These are phyloP conservation scores for Tetrahymena malaccensis DNA, from an alignment of 73 alveolate species.

Conservation along the genomic window DNA sequence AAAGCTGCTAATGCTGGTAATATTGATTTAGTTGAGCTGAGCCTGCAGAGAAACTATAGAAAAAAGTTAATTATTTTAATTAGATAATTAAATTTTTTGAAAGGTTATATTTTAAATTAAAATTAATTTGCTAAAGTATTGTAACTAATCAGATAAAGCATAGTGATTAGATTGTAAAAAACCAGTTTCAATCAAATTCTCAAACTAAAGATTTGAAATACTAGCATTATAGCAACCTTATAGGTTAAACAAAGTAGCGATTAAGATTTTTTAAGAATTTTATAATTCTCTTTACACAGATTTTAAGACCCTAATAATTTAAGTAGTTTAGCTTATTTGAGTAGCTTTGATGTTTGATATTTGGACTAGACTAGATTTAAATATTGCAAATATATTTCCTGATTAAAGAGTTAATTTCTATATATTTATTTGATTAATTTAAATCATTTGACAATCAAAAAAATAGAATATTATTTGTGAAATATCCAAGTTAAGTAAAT, in stretches of 20 bases:
- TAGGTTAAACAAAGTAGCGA: background rate
- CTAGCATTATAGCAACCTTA: background rate
- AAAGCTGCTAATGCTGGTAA: background rate
- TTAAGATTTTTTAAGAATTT: too few relatives aligned
- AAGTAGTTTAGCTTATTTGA: background rate
- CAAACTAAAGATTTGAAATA: background rate
- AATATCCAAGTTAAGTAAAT: background rate
- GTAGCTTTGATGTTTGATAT: background rate
- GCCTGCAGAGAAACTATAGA: background rate
- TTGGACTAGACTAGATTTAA: background rate
- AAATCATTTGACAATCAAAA: background rate
- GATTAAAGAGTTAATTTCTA: background rate
- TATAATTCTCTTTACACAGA: background rate
- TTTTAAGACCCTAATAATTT: background rate
- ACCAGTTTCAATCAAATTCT: background rate
- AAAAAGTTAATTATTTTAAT: too few relatives aligned
- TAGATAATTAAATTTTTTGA: too few relatives aligned
- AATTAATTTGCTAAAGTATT: background rate
- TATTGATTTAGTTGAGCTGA: too few relatives aligned
- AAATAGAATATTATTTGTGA: background rate
- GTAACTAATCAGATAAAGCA: background rate
- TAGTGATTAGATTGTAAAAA: background rate
- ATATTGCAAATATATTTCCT: background rate
- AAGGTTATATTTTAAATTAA: too few relatives aligned
- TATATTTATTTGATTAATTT: background rate